These are phyloP conservation scores for Pharus latifolius DNA, from an alignment of 176 grass and related monocot genomes.

Conservation along the genomic window DNA sequence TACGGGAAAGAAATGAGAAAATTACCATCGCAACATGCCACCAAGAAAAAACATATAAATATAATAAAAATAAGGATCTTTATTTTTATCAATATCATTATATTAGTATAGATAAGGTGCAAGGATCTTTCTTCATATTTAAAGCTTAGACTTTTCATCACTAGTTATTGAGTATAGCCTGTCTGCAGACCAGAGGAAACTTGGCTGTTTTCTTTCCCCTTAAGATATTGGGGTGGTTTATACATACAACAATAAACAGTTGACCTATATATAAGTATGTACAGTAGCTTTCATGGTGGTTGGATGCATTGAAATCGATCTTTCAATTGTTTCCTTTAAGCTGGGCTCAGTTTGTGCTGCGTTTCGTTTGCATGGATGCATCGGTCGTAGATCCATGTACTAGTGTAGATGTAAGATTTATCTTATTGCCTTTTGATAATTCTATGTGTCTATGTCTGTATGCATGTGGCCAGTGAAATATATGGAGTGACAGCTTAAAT, in stretches of 20 bases:
- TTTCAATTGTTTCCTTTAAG: slow-evolving; percentile 26
- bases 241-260: not conserved
- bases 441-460: too few species aligned
- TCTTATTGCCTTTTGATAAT: too few species aligned
- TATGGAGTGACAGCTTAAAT: not conserved
- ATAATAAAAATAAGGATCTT: too few species aligned
- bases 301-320: slow-evolving; percentile 16
- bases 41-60: too few species aligned
- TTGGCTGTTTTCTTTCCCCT: not conserved
- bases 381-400: not conserved
- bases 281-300: slow-evolving; percentile 18
- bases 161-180: too few species aligned
- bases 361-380: not conserved
- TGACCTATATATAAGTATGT: not conserved
- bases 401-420: not conserved
- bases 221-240: not conserved
- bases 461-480: not conserved
- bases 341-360: slow-evolving; percentile 24
- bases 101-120: too few species aligned
- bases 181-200: not conserved
- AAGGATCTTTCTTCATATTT: too few species aligned
- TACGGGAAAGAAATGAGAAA: too few species aligned
- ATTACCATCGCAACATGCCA: too few species aligned
- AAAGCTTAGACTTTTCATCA: too few species aligned
- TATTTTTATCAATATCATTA: too few species aligned